phyloP scores from a whole-genome alignment of 148 eudicot genomes.

The Silene latifolia region DNA sequence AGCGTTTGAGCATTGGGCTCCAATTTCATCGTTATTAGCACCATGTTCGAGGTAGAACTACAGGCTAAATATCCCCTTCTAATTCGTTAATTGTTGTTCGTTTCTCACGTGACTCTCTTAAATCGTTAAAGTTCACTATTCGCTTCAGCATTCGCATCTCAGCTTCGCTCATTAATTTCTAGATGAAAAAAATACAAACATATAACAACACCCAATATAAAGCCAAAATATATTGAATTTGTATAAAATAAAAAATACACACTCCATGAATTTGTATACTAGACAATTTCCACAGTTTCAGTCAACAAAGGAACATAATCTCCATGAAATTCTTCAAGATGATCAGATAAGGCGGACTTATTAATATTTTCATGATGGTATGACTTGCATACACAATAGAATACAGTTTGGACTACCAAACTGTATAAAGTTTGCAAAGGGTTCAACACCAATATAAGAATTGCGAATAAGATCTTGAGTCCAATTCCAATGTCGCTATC shows the following conservation, averaged over 20 bases:
- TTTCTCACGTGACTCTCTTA: too few species aligned
- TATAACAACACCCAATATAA: neutral
- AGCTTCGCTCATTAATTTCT: too few species aligned
- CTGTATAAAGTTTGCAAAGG: conserved; percentile 23
- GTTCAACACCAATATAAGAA: conserved; percentile 19
- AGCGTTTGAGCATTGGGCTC: too few species aligned
- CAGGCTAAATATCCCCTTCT: too few species aligned
- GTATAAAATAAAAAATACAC: neutral
- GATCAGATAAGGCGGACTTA: conserved; percentile 33
- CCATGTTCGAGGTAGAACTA: too few species aligned
- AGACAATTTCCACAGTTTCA: conserved; percentile 24
- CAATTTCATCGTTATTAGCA: too few species aligned
- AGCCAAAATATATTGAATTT: neutral
- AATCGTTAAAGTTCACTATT: too few species aligned
- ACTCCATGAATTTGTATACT: neutral
- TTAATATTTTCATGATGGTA: conserved; percentile 54
- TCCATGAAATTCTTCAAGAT: conserved; percentile 39
- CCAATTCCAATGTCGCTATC: neutral
- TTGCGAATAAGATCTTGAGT: conserved; percentile 21
- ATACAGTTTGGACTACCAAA: conserved; percentile 39
- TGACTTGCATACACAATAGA: conserved; percentile 60
- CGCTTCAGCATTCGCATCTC: too few species aligned
- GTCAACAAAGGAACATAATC: conserved; percentile 42
- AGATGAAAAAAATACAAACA: neutral
- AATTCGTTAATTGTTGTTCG: too few species aligned